These are phyloP conservation scores for Trypanosoma scelopori DNA, from an alignment of 208 protist species.

Conservation along the genomic window DNA sequence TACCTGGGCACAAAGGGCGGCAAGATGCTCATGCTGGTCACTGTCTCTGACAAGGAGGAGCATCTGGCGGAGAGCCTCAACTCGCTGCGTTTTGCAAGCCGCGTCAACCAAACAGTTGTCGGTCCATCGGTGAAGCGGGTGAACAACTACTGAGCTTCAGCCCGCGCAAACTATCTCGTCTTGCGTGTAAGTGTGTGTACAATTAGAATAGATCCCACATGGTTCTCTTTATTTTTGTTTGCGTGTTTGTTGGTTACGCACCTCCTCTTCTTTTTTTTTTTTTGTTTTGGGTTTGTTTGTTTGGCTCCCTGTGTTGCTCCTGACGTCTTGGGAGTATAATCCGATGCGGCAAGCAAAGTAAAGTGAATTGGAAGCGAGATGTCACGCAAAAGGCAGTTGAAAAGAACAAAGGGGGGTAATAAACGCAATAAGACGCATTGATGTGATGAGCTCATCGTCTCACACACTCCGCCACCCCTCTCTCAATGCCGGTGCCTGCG, in stretches of 20 bases:
- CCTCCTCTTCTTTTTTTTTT: conserved; percentile 1
- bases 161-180: too few relatives aligned
- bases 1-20: conserved; percentile 84
- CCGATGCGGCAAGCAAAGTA: too few relatives aligned
- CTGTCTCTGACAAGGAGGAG: conserved; percentile 67
- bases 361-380: too few relatives aligned
- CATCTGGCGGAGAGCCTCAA: conserved; percentile 84
- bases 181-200: background rate
- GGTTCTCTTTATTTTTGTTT: background rate
- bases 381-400: too few relatives aligned
- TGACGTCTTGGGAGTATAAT: too few relatives aligned
- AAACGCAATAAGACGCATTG: too few relatives aligned
- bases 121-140: conserved; percentile 78
- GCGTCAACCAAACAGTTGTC: conserved; percentile 88
- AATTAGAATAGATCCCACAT: background rate
- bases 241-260: background rate
- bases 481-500: too few relatives aligned
- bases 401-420: too few relatives aligned
- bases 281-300: too few relatives aligned
- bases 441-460: background rate
- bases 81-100: conserved; percentile 92
- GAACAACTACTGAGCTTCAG: conserved; percentile 54
- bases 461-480: background rate
- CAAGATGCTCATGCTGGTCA: conserved; percentile 95
- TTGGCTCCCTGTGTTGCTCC: too few relatives aligned